A percentile compares a stretch with the other conserved stretches of the same genome.
Evolutionary conservation across 257 asterid genomes (phyloP).

Genomic region (Haberlea rhodopensis): DNA sequence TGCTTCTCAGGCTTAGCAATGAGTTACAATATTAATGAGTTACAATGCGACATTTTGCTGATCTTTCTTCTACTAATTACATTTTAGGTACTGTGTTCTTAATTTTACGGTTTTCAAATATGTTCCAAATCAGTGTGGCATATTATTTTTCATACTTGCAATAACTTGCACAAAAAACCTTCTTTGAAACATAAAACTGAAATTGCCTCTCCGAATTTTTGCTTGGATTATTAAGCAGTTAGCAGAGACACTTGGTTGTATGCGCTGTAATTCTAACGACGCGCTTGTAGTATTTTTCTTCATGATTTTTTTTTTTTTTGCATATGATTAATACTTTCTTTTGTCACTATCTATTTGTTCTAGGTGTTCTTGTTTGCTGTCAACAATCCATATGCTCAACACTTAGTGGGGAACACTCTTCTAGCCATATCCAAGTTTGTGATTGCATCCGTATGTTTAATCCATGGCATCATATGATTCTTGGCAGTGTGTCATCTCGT

Average conservation of each 20-base stretch:
- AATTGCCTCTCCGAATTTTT: neutral
- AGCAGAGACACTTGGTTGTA: neutral
- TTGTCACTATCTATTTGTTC: neutral
- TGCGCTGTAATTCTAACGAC: neutral
- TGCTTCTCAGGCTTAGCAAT: conserved; percentile 6
- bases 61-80: neutral
- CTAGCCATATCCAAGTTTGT: conserved; percentile 62
- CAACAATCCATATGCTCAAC: conserved; percentile 53
- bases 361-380: conserved; percentile 58
- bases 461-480: neutral
- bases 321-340: neutral
- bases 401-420: conserved; percentile 57
- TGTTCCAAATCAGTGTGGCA: too few species aligned
- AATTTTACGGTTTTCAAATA: too few species aligned
- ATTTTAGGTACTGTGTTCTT: neutral
- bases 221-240: neutral
- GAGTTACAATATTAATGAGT: neutral
- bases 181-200: too few species aligned
- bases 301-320: neutral
- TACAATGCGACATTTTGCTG: neutral
- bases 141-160: neutral
- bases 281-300: neutral
- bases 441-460: conserved; percentile 53
- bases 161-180: neutral
- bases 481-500: conserved; percentile 4